Evolutionary conservation across 2,329 filamentous ascomycete genomes (phyloP), one percentile per base, ranked within the genome.

Genomic region (Penicillium hordei): DNA sequence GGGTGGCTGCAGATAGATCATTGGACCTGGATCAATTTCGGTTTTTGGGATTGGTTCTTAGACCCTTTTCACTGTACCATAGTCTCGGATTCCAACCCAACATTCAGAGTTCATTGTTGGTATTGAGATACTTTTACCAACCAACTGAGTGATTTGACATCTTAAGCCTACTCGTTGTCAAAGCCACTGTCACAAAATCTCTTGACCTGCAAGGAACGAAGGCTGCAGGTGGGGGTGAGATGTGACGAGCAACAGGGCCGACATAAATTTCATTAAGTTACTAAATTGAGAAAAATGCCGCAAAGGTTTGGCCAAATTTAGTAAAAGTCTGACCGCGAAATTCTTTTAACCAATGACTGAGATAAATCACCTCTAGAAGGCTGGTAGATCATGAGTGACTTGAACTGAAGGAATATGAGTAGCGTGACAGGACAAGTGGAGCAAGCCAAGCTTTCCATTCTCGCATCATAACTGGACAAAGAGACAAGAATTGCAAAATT

Each of bases 261-360:
- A 13, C 21, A 48, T 23, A 21, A 48, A 38, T 38, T 23, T 36
- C 25, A 13, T 34, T 39, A 53, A 53, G 19, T 45, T 39, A n/a
- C 51, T 40, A 54, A 29, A 48, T 54, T 39, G 17, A 48, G 51
- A 33, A 46, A 54, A 48, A 40, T 48, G 42, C 34, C 51, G 33
- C 42, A 54, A 48, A 54, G 17, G 15, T 21, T 38, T 15, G 19
- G 31, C 27, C 46, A 38, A 23, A 48, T 48, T 48, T 21, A 34
- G 46, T 33, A 48, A 15, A 15, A 38, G 46, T n/a, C 31, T 38
- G 45, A 38, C 21, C 21, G 33, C 46, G 21, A 5, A 10, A 25
- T 23, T 8, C 19, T 12, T 19, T 19, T 36, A 34, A 34, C 31
- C 33, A 33, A 54, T 48, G 29, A 31, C 5, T 17, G 29, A 38